These are phyloP conservation scores for Huntiella savannae DNA, from an alignment of 2,329 filamentous ascomycete genomes.

Conservation along the genomic window DNA sequence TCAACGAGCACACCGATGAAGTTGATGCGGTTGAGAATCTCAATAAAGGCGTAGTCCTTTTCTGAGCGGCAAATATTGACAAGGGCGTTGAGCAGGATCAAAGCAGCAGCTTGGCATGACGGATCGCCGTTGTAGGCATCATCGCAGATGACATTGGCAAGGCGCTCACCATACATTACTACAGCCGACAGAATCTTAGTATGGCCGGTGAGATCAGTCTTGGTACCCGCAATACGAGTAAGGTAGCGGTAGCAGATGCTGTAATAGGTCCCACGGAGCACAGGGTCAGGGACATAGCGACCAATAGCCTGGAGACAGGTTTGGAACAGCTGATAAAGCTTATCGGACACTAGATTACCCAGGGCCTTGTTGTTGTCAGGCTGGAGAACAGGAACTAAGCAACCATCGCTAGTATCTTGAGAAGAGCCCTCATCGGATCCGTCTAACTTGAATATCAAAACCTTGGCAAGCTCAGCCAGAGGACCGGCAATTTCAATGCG, in stretches of 20 bases:
- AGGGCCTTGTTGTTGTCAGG: constrained; percentile 18
- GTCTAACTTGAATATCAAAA: constrained; percentile 54
- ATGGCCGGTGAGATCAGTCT: constrained; percentile 23
- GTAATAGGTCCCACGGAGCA: constrained; percentile 71
- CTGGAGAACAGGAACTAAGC: too few relatives aligned
- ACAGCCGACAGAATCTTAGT: constrained; percentile 55
- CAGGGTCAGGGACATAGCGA: constrained; percentile 48
- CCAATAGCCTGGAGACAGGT: constrained; percentile 64
- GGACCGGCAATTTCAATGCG: constrained; percentile 53
- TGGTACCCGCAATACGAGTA: constrained; percentile 41
- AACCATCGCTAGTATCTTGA: constrained; percentile 15
- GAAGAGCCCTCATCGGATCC: constrained; percentile 20
- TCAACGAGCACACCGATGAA: constrained; percentile 83
- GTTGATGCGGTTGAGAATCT: constrained; percentile 67
- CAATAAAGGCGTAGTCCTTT: constrained; percentile 54
- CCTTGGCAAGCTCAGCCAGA: constrained; percentile 56
- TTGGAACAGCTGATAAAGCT: constrained; percentile 81
- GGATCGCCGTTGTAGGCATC: constrained; percentile 77
- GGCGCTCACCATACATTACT: constrained; percentile 46
- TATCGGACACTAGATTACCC: constrained; percentile 66
- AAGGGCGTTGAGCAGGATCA: constrained; percentile 65
- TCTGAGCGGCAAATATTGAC: constrained; percentile 56
- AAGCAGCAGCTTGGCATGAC: constrained; percentile 63
- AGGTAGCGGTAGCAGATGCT: constrained; percentile 80
- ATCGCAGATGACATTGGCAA: constrained; percentile 78